phyloP scores from a whole-genome alignment of 2,329 filamentous ascomycete species.

The Cryphonectria parasitica region DNA sequence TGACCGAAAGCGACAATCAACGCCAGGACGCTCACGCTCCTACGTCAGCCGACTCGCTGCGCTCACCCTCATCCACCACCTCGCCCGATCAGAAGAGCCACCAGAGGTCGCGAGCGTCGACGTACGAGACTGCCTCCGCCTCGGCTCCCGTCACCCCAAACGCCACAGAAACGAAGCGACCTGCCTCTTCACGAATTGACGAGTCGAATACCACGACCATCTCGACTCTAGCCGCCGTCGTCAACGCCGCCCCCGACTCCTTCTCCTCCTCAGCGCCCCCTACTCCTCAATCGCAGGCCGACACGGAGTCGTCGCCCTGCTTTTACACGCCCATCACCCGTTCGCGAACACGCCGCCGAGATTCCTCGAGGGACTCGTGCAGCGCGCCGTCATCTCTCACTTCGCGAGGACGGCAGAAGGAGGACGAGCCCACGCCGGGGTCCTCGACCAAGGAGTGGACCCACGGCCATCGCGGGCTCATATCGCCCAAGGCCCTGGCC shows the following conservation, averaged over 20 bases:
- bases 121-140: conserved; percentile 41
- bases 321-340: conserved; percentile 25
- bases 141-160: conserved; percentile 29
- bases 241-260: neutral
- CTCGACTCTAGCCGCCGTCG: conserved; percentile 12
- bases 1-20: conserved; percentile 13
- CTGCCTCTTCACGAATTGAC: conserved; percentile 45
- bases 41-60: conserved; percentile 17
- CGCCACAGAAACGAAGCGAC: conserved; percentile 38
- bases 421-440: conserved; percentile 34
- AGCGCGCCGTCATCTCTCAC: conserved; percentile 25
- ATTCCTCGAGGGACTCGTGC: conserved; percentile 31
- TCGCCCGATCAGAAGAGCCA: conserved; percentile 31
- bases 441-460: conserved; percentile 41
- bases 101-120: conserved; percentile 42
- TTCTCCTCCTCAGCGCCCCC: conserved; percentile 8
- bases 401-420: conserved; percentile 37
- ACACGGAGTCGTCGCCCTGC: conserved; percentile 20
- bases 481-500: conserved; percentile 45
- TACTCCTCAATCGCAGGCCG: conserved; percentile 31
- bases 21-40: conserved; percentile 10
- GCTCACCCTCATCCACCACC: conserved; percentile 21
- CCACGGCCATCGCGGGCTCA: conserved; percentile 52
- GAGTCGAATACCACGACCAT: conserved; percentile 22
- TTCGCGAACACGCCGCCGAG: conserved; percentile 33